A percentile compares a stretch with the other conserved stretches of the same genome.
Evolutionary conservation across 306 rosid genomes (phyloP).

Genomic region (Prunus mira): DNA sequence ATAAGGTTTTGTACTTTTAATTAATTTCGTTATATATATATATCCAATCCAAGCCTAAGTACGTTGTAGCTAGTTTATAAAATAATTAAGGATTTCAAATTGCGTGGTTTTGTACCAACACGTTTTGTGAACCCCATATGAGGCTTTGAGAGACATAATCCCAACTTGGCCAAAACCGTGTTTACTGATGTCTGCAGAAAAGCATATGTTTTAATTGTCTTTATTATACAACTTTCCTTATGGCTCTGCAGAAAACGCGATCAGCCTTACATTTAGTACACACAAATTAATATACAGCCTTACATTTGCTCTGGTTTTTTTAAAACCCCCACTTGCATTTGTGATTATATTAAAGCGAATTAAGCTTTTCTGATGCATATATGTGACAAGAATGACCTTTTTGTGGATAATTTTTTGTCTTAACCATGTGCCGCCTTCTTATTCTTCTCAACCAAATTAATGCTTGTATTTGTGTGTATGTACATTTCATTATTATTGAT

Average conservation of each 20-base stretch:
- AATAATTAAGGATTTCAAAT: constrained; percentile 11
- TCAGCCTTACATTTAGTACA: too few relatives aligned
- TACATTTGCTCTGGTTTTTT: constrained; percentile 22
- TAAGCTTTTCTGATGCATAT: neutral
- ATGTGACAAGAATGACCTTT: constrained; percentile 43
- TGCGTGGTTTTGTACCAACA: constrained; percentile 42
- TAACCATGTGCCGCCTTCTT: constrained; percentile 24
- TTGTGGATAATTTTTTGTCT: constrained; percentile 15
- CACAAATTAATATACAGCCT: neutral
- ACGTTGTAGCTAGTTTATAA: neutral
- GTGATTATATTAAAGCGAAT: neutral
- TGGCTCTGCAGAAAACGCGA: neutral
- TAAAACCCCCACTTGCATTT: neutral
- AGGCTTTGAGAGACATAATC: constrained; percentile 13
- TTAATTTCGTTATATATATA: neutral
- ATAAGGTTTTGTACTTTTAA: neutral
- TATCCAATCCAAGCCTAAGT: neutral
- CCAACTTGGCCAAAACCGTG: constrained; percentile 1
- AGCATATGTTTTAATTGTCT: constrained; percentile 14
- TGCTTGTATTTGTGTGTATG: neutral
- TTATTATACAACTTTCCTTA: neutral
- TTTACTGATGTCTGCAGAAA: constrained; percentile 1
- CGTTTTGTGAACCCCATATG: constrained; percentile 25
- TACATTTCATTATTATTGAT: neutral
- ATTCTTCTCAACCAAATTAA: neutral